phyloP scores from a whole-genome alignment of 495 filamentous ascomycete species.

The Evernia prunastri region DNA sequence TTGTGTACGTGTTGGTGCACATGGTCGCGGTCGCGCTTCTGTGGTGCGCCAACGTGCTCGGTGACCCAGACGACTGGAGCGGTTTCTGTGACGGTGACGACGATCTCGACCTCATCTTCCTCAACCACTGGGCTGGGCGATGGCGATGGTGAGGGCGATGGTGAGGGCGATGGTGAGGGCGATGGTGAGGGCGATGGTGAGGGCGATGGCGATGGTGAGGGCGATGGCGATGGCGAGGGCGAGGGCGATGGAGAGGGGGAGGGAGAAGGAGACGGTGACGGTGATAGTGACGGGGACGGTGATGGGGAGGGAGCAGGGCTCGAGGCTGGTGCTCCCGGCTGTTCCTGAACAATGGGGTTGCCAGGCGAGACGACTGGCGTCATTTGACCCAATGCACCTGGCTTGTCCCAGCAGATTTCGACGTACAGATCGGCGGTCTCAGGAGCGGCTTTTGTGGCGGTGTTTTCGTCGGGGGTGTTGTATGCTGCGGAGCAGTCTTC shows the following conservation, averaged over 20 bases:
- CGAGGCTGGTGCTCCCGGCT: not conserved
- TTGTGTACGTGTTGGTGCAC: conserved; percentile 24
- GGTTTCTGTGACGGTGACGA: conserved; percentile 15
- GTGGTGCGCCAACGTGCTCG: conserved; percentile 11
- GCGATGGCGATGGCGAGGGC: not conserved
- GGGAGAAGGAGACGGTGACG: not conserved
- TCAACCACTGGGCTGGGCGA: not conserved
- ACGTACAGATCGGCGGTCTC: conserved; percentile 11
- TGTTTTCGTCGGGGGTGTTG: conserved; percentile 18
- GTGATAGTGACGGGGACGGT: not conserved
- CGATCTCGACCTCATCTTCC: conserved; percentile 7
- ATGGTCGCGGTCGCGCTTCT: conserved; percentile 19
- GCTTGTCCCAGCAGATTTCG: conserved; percentile 16
- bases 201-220: not conserved
- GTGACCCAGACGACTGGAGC: conserved; percentile 10
- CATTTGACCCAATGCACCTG: conserved; percentile 10
- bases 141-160: conserved; percentile 4
- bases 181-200: not conserved
- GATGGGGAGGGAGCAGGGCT: not conserved
- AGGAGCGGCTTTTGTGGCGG: conserved; percentile 14
- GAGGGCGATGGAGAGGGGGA: not conserved
- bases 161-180: not conserved
- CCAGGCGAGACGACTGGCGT: not conserved
- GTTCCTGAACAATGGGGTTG: not conserved
- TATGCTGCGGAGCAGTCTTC: conserved; percentile 20